Conservation (phyloP, 176 grass and related monocot species). For the Oryza brachyantha region DNA sequence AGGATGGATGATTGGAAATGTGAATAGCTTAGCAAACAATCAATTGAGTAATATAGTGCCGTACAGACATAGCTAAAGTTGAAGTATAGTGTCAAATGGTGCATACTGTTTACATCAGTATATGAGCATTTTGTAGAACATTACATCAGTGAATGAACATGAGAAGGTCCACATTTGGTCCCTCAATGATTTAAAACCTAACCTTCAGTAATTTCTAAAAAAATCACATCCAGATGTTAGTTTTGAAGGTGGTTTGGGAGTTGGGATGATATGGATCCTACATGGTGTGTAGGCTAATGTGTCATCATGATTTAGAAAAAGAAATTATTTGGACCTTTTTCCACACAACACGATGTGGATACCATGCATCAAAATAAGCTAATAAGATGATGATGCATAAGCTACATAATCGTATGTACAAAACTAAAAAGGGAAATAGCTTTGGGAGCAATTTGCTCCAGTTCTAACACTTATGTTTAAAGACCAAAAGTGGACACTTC, state of each 20-base stretch:
- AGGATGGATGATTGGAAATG: slow-evolving; percentile 14
- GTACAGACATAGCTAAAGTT: slow-evolving; percentile 8
- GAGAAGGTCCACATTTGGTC: neutral
- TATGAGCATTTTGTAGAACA: slow-evolving; percentile 11
- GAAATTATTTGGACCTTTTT: neutral
- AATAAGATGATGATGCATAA: neutral
- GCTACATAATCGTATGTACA: neutral
- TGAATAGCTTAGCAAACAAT: neutral
- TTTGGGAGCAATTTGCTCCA: neutral
- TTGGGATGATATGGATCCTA: neutral
- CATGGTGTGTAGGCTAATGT: neutral
- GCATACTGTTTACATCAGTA: slow-evolving; percentile 1
- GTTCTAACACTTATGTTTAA: neutral
- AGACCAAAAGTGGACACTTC: neutral
- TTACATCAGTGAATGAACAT: neutral
- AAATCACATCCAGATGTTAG: neutral
- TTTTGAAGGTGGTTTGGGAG: neutral
- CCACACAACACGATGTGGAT: neutral
- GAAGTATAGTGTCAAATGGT: slow-evolving; percentile 15
- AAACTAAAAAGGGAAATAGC: neutral
- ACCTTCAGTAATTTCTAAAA: neutral
- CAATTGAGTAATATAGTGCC: neutral
- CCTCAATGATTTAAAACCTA: neutral
- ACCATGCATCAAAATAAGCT: neutral
- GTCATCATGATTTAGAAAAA: neutral